Conservation (phyloP, 106 monocot genomes). For the Cymbidium sinense region DNA sequence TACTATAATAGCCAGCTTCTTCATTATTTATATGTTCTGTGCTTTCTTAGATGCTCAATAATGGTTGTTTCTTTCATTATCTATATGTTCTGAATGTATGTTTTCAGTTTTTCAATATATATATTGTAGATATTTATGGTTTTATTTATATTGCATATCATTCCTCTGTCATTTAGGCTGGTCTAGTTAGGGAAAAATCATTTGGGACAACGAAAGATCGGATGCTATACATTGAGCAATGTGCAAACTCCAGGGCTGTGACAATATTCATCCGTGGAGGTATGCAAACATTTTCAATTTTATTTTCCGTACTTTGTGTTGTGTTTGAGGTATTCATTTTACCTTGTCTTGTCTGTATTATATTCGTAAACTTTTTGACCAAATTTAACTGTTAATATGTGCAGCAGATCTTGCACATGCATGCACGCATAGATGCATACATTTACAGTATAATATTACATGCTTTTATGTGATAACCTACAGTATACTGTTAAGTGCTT, state of each 20-base stretch:
- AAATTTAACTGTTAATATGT: background rate
- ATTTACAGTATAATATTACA: no score
- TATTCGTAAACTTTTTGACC: background rate
- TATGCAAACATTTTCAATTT: conserved; percentile 23
- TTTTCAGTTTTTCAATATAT: background rate
- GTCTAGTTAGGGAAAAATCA: conserved; percentile 94
- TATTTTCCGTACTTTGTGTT: background rate
- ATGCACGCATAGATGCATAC: no score
- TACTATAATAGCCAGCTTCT: background rate
- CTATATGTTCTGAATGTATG: background rate
- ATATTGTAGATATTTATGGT: background rate
- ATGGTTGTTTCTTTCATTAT: background rate
- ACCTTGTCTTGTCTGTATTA: background rate
- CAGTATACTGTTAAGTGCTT: no score
- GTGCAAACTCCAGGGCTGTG: conserved; percentile 96
- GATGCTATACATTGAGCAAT: conserved; percentile 93
- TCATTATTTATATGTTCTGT: background rate
- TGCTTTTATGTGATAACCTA: no score
- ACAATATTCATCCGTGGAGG: conserved; percentile 98
- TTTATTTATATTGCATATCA: background rate
- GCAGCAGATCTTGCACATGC: no score
- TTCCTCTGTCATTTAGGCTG: conserved; percentile 54
- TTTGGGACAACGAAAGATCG: conserved; percentile 97
- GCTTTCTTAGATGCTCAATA: background rate
- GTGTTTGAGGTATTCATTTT: background rate